Conservation (phyloP, 495 filamentous ascomycete genomes). For the Collariella sp. region DNA sequence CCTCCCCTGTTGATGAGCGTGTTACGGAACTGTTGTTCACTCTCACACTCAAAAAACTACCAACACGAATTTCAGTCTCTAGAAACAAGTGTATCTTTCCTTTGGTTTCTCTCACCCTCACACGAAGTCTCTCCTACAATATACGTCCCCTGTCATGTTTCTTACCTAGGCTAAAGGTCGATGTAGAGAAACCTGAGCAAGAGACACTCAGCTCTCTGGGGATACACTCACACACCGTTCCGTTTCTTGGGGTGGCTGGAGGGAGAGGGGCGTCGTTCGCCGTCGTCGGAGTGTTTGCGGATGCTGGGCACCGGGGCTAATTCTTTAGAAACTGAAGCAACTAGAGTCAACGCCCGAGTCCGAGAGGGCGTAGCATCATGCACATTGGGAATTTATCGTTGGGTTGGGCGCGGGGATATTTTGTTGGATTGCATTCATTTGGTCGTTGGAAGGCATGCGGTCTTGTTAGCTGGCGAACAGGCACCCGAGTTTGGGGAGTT, state of each 20-base stretch:
- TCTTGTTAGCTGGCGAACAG: neutral
- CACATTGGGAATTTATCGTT: neutral
- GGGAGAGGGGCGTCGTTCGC: neutral
- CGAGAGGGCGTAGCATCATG: neutral
- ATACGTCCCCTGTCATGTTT: constrained; percentile 14
- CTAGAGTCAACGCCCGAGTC: constrained; percentile 14
- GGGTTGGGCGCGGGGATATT: neutral
- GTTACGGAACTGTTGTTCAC: neutral
- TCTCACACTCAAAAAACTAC: constrained; percentile 7
- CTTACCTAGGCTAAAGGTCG: constrained; percentile 29
- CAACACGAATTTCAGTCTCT: constrained; percentile 14
- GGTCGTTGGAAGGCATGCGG: neutral
- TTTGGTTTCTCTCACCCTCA: neutral
- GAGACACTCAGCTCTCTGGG: constrained; percentile 4
- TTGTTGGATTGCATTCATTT: neutral
- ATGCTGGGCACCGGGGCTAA: constrained; percentile 22
- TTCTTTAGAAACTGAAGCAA: constrained; percentile 35
- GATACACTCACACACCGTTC: neutral
- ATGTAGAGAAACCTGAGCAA: constrained; percentile 33
- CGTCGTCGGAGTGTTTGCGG: neutral
- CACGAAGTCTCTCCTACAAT: constrained; percentile 8
- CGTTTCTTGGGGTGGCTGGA: neutral
- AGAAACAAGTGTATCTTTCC: constrained; percentile 6
- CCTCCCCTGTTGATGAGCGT: neutral
- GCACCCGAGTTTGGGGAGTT: neutral